These are phyloP conservation scores for Yarrowia sp. DNA, from an alignment of 805 yeast genomes.

Conservation along the genomic window DNA sequence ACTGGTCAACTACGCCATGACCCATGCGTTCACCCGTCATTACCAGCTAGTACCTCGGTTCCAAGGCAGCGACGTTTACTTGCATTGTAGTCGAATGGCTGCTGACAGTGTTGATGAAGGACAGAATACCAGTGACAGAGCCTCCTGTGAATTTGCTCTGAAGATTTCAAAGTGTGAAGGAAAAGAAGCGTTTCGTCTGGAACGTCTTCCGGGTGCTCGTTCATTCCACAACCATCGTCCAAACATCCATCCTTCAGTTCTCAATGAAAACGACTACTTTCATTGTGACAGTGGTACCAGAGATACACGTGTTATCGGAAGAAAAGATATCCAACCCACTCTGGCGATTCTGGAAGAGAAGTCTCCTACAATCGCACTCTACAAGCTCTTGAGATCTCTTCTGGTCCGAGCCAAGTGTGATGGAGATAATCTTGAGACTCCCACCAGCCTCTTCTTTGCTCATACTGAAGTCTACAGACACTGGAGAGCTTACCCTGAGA, in stretches of 20 bases:
- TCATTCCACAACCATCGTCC: not conserved
- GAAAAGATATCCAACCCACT: too few species aligned
- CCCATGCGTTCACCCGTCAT: not conserved
- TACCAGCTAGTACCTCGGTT: not conserved
- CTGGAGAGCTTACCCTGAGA: not conserved
- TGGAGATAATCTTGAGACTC: not conserved
- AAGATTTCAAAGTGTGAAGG: not conserved
- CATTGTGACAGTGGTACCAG: too few species aligned
- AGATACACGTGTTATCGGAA: too few species aligned
- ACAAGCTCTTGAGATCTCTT: not conserved
- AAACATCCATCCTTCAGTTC: not conserved
- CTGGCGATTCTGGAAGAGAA: too few species aligned
- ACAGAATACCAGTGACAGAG: too few species aligned
- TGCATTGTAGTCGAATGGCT: not conserved
- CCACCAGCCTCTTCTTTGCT: not conserved
- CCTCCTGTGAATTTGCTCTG: too few species aligned
- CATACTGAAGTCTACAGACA: not conserved
- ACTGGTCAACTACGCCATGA: not conserved
- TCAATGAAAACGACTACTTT: not conserved
- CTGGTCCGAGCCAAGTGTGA: not conserved
- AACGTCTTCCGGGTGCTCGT: not conserved
- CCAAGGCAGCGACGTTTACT: not conserved
- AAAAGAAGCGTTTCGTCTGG: not conserved
- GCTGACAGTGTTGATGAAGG: too few species aligned
- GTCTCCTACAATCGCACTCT: not conserved